Evolutionary conservation across 148 eudicot species (phyloP).

Genomic region (Hydrangea macrophylla): DNA sequence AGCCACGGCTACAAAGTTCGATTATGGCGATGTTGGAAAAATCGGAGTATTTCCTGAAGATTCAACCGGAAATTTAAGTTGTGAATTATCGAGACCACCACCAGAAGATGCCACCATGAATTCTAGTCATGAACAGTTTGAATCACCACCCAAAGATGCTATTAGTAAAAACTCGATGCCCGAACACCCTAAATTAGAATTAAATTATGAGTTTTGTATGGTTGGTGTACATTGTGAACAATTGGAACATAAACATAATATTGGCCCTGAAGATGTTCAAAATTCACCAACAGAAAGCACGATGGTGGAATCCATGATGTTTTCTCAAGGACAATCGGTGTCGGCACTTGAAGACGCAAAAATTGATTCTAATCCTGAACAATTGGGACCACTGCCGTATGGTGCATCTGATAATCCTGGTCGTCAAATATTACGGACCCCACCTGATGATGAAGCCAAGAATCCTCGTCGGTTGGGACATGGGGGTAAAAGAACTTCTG

Average conservation of each 20-base stretch:
- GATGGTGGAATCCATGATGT: not conserved
- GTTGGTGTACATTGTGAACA: slow-evolving; percentile 15
- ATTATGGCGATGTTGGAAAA: slow-evolving; percentile 7
- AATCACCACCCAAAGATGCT: not conserved
- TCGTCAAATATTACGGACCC: slow-evolving; percentile 18
- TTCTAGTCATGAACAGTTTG: slow-evolving; percentile 3
- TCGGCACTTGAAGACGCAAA: slow-evolving; percentile 5
- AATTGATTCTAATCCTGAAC: not conserved
- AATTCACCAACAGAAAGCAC: slow-evolving; percentile 14
- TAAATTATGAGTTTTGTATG: not conserved
- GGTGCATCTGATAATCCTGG: no score
- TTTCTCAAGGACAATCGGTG: slow-evolving; percentile 9
- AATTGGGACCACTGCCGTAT: no score
- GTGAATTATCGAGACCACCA: slow-evolving; percentile 7
- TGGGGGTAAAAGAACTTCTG: slow-evolving; percentile 19
- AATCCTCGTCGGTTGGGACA: not conserved
- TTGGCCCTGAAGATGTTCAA: slow-evolving; percentile 18
- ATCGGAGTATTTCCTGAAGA: slow-evolving; percentile 8
- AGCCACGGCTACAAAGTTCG: slow-evolving; percentile 8
- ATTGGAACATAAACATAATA: slow-evolving; percentile 18
- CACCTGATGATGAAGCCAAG: slow-evolving; percentile 18
- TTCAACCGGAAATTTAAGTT: not conserved
- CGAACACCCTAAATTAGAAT: slow-evolving; percentile 7
- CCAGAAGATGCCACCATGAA: slow-evolving; percentile 12
- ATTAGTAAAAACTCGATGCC: not conserved